Percentiles rank a stretch among this genome's conserved stretches.
Conservation (phyloP, 257 asterid genomes). For the Verbena officinalis region DNA sequence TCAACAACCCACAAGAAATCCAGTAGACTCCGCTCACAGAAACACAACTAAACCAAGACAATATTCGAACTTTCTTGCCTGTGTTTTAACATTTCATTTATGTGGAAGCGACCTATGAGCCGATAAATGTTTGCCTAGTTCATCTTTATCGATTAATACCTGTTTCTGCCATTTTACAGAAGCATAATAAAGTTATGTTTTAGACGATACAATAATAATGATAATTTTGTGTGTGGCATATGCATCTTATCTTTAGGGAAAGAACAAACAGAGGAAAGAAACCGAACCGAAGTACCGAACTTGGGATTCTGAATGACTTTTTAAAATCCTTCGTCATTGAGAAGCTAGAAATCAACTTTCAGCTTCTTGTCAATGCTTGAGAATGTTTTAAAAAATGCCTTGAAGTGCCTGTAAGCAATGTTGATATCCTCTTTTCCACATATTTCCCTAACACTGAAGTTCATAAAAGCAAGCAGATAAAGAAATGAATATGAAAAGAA, state of each 20-base stretch:
- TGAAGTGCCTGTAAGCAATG: slow-evolving; percentile 92
- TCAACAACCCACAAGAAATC: slow-evolving; percentile 25
- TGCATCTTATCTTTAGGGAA: neutral
- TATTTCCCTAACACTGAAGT: slow-evolving; percentile 85
- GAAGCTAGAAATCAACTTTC: slow-evolving; percentile 55
- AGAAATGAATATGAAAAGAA: slow-evolving; percentile 8
- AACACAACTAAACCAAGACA: slow-evolving; percentile 30
- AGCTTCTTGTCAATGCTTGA: slow-evolving; percentile 81
- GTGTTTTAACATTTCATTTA: slow-evolving; percentile 17
- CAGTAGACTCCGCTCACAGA: slow-evolving; percentile 27
- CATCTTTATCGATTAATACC: slow-evolving; percentile 10
- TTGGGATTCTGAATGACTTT: slow-evolving; percentile 2
- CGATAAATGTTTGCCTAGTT: slow-evolving; percentile 22
- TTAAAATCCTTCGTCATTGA: neutral
- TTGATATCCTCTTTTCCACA: slow-evolving; percentile 92
- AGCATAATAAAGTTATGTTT: slow-evolving; percentile 21
- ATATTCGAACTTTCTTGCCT: neutral
- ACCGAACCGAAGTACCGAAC: neutral
- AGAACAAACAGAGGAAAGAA: neutral
- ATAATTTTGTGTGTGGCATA: neutral
- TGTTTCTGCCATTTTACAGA: slow-evolving; percentile 26
- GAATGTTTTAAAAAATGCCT: slow-evolving; percentile 81
- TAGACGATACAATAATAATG: neutral
- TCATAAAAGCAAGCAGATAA: slow-evolving; percentile 1
- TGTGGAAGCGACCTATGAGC: slow-evolving; percentile 27